Evolutionary conservation across 306 rosid species (phyloP).

Genomic region (Ormosia semicastrata): DNA sequence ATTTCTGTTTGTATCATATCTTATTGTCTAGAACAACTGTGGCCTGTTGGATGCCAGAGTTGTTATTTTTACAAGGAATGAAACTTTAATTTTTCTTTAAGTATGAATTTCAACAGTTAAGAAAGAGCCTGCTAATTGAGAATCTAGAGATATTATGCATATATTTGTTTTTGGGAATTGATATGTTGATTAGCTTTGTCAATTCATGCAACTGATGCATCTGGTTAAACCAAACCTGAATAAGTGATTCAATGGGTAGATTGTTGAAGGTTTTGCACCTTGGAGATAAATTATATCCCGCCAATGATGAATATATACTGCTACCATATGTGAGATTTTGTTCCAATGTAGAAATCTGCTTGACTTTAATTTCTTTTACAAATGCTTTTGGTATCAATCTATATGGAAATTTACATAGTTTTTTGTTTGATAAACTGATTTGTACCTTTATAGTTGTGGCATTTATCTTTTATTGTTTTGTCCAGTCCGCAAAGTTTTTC

Average conservation of each 20-base stretch:
- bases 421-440: background rate
- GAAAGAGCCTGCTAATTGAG: background rate
- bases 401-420: background rate
- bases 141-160: background rate
- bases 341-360: background rate
- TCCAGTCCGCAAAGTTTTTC: background rate
- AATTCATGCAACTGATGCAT: background rate
- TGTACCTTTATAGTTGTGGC: background rate
- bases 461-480: background rate
- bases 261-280: background rate
- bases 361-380: background rate
- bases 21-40: background rate
- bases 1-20: background rate
- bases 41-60: background rate
- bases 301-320: background rate
- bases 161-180: background rate
- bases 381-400: slow-evolving; percentile 3
- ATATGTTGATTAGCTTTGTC: background rate
- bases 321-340: background rate
- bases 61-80: background rate
- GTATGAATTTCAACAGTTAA: background rate
- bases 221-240: background rate
- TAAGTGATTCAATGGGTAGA: background rate
- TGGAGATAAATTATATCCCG: background rate
- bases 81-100: background rate